Base-by-base conservation (phyloP, 495 filamentous ascomycete genomes). In the Penicillium roqueforti region DNA sequence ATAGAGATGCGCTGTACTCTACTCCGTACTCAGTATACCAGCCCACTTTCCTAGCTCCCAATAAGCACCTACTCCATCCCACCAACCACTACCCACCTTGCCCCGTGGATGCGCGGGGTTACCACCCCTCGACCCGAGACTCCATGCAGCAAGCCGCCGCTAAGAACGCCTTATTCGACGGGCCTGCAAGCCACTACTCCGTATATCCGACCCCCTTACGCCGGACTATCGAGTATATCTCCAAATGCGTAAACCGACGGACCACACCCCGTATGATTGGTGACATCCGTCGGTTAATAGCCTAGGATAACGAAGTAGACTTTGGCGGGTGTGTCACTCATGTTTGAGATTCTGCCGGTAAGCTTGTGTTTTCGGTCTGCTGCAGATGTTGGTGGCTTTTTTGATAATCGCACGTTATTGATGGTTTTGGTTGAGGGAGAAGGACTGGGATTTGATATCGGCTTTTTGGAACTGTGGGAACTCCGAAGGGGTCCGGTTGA, bases 131-230 rank as follows among this genome's bases (percentile, higher is more conserved):
- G 22, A 55, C 47, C 20, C 46, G 59, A 29, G 36, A 55, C n/a
- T 39, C 25, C 51, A 55, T 55, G 19, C 59, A 44, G n/a, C 51
- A 44, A 13, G 44, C 51, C 20, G 56, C 43, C 22, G 36, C 38
- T 23, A 58, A 55, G n/a, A 23, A 55, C 37, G 55, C 43, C 43
- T 55, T 58, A 36, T 55, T 50, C 3, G 47, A 48, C 9, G 55
- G 43, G 36, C 55, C 38, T 14, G 41, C 43, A 31, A 44, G 55
- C 55, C 51, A 52, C 47, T 45, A n/a, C n/a, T n/a, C n/a, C n/a
- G n/a, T n/a, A 14, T 20, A 26, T 36, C 14, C 32, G 32, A 36
- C 2, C 41, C 31, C 20, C 40, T 34, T 41, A n/a, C 23, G 25
- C 7, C 3, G 29, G 13, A 29, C 16, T 34, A 18, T 54, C 43